A percentile compares a stretch with the other conserved stretches of the same genome.
Conservation (phyloP, 495 filamentous ascomycete genomes). For the Aspergillus cavernicola region DNA sequence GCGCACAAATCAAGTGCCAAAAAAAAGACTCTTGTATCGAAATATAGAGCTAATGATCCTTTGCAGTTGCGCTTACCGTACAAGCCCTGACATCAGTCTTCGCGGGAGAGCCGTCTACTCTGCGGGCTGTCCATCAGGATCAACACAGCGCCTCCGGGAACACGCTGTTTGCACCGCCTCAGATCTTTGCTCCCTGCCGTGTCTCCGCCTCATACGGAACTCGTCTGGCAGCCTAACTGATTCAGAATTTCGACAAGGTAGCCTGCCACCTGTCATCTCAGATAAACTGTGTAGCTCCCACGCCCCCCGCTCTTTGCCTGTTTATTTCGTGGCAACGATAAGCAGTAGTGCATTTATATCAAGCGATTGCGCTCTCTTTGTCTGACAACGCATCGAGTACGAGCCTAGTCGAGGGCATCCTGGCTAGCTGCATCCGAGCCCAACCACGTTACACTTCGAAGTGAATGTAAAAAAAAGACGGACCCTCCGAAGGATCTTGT, state of each 20-base stretch:
- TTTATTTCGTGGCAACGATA: constrained; percentile 18
- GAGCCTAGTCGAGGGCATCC: constrained; percentile 34
- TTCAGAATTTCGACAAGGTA: constrained; percentile 20
- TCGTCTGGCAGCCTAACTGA: constrained; percentile 24
- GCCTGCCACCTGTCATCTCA: constrained; percentile 27
- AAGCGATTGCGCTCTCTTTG: constrained; percentile 24
- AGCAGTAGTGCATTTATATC: constrained; percentile 27
- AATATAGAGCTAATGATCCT: constrained; percentile 26
- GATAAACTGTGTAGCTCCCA: constrained; percentile 32
- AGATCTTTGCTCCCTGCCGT: constrained; percentile 16
- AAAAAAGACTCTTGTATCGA: constrained; percentile 15
- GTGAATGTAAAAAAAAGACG: constrained; percentile 35
- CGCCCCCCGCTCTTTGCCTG: constrained; percentile 6
- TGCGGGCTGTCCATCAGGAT: constrained; percentile 23
- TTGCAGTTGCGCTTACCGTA: constrained; percentile 22
- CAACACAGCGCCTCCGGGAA: constrained; percentile 17
- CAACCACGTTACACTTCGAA: constrained; percentile 48
- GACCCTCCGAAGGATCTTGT: constrained; percentile 27
- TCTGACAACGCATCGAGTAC: constrained; percentile 48
- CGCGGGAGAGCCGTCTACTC: constrained; percentile 15
- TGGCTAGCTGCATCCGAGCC: constrained; percentile 47
- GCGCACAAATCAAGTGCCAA: constrained; percentile 27
- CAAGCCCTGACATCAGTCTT: constrained; percentile 24
- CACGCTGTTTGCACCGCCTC: constrained; percentile 30
- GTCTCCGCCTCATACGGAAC: constrained; percentile 19